Percentiles rank a stretch among this genome's conserved stretches.
Conservation (phyloP, 2,329 filamentous ascomycete species). For the Chrysoporthe austroafricana region DNA sequence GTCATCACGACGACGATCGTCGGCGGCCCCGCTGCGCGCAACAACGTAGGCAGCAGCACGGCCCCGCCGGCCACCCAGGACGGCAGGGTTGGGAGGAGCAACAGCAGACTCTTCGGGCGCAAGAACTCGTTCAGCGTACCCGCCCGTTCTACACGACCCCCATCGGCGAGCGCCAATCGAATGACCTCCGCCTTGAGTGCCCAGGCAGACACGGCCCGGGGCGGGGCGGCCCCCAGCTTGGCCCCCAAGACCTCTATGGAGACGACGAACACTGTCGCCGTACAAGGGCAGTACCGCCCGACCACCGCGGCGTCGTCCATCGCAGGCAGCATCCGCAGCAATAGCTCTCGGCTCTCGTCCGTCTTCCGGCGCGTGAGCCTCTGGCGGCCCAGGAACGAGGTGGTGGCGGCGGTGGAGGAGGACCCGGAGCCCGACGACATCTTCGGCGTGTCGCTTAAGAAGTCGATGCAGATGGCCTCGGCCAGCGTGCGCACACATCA, state of each 20-base stretch:
- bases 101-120: conserved; percentile 21
- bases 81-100: conserved; percentile 6
- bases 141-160: conserved; percentile 20
- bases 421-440: conserved; percentile 37
- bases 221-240: neutral
- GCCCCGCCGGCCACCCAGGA: conserved; percentile 5
- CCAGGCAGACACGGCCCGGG: neutral
- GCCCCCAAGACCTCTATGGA: conserved; percentile 8
- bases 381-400: conserved; percentile 31
- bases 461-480: conserved; percentile 45
- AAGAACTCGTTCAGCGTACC: conserved; percentile 25
- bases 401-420: conserved; percentile 30
- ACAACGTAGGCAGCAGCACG: neutral
- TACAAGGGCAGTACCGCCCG: neutral
- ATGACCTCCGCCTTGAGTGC: neutral
- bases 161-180: neutral
- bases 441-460: conserved; percentile 46
- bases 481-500: conserved; percentile 46
- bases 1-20: conserved; percentile 21
- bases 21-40: neutral
- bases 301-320: conserved; percentile 6
- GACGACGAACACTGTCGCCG: conserved; percentile 10
- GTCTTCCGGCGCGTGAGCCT: conserved; percentile 40
- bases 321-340: conserved; percentile 27
- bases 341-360: conserved; percentile 35